Evolutionary conservation across 768 basidiomycete genomes (phyloP), one percentile per base, ranked within the genome.

Genomic region (Tremella yokohamensis): DNA sequence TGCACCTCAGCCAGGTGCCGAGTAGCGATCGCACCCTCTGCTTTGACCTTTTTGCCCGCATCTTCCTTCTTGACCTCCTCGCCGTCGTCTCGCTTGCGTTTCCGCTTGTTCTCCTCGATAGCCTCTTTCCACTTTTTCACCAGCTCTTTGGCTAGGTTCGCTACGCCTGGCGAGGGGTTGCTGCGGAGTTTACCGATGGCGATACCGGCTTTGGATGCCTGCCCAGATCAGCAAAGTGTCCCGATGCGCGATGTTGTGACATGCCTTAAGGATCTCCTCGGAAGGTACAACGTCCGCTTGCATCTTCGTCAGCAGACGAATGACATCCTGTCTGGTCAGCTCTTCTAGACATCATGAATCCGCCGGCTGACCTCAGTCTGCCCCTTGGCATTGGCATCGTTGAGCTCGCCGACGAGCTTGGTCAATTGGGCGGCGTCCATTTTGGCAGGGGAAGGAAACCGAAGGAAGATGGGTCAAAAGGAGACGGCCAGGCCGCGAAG

Each of bases 191-290:
- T 73, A 26, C 66, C 72, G 47, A 76, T 59, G 3, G 67, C 64
- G 15, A 69, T 64, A 49, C 75, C 75, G 15, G 73, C 72, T 70
- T 70, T 74, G 8, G 75, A 67, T n/a, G 70, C 56, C 75, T 76
- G 39, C 18, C 15, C 37, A 39, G 20, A 54, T 38, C 13, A 25
- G 53, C 3, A 40, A 44, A 19, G 3, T 18, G 39, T 3, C 20
- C 19, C 11, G 44, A 49, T 18, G 22, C 12, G 24, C 24, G 24
- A 2, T 24, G 2, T 22, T 16, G 15, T 44, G 11, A 73, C 73
- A 50, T 29, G 74, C 75, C 51, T 70, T 22, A 9, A 76, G 57
- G 11, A 71, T 40, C 20, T 73, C 70, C 57, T 76, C 75, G 0
- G 66, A 68, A 12, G 75, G 71, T 13, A 60, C 55, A 1, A 70